phyloP scores from a whole-genome alignment of 2,329 filamentous ascomycete genomes.

The Colletotrichum viniferum region DNA sequence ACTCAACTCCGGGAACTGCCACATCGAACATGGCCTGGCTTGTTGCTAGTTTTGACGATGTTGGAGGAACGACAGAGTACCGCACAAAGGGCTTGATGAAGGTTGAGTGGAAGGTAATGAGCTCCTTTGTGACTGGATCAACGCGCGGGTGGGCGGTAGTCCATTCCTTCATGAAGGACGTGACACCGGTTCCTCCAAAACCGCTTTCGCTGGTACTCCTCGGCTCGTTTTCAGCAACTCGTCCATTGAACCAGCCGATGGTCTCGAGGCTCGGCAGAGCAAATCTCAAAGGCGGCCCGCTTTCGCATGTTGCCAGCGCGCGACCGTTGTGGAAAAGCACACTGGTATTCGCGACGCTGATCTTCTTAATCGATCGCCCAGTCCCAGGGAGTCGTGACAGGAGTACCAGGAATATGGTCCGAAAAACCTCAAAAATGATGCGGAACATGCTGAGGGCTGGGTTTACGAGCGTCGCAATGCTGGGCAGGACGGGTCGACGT shows the following conservation, averaged over 20 bases:
- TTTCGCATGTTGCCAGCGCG: constrained; percentile 73
- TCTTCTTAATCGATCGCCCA: constrained; percentile 63
- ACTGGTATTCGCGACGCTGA: constrained; percentile 73
- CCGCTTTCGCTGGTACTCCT: constrained; percentile 30
- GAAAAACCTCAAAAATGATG: constrained; percentile 56
- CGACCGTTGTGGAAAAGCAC: constrained; percentile 72
- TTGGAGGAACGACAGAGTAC: constrained; percentile 55
- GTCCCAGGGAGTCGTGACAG: constrained; percentile 61
- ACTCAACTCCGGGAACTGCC: constrained; percentile 63
- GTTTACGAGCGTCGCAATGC: constrained; percentile 70
- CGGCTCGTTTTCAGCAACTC: constrained; percentile 55
- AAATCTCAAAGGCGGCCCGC: constrained; percentile 71
- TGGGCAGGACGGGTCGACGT: constrained; percentile 65
- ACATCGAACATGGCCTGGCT: constrained; percentile 47
- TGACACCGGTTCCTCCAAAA: constrained; percentile 59
- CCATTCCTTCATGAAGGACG: constrained; percentile 72
- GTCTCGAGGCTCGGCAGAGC: constrained; percentile 68
- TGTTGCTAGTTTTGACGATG: background rate
- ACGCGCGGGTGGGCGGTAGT: constrained; percentile 73
- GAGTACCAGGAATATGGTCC: constrained; percentile 62
- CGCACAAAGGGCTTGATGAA: constrained; percentile 70
- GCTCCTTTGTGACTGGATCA: constrained; percentile 66
- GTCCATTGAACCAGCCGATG: constrained; percentile 72
- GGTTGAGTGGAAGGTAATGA: constrained; percentile 71
- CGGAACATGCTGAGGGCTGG: constrained; percentile 55